phyloP scores from a whole-genome alignment of 129 eudicot species.

The Logfia minima region DNA sequence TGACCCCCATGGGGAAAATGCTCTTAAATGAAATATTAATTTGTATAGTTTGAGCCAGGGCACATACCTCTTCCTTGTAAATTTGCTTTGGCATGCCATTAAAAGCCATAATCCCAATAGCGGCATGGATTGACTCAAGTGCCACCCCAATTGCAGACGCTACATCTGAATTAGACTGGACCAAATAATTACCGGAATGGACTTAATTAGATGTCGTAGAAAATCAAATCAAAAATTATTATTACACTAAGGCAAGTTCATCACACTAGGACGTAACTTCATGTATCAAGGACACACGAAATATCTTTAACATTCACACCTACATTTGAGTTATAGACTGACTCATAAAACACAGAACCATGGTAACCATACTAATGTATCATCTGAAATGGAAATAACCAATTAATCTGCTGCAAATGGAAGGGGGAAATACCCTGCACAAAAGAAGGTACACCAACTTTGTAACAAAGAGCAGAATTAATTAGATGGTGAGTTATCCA shows the following conservation, averaged over 20 bases:
- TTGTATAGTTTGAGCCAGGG: constrained; percentile 16
- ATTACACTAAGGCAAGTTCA: not conserved
- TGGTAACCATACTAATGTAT: not conserved
- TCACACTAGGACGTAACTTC: constrained; percentile 11
- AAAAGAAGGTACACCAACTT: not conserved
- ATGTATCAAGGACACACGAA: not conserved
- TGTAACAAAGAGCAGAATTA: constrained; percentile 1
- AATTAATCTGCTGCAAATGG: not conserved
- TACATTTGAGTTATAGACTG: constrained; percentile 6
- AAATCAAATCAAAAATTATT: not conserved
- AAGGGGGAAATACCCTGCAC: not conserved
- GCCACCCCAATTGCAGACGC: constrained; percentile 62
- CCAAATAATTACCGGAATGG: constrained; percentile 15
- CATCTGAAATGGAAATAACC: not conserved
- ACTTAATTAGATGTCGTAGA: not conserved
- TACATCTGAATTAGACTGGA: constrained; percentile 73
- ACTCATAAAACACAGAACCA: not conserved
- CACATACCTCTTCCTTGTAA: constrained; percentile 87
- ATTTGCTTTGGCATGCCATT: constrained; percentile 86
- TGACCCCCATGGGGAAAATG: not conserved
- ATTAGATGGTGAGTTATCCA: not conserved
- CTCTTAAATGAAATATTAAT: not conserved
- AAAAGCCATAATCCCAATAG: constrained; percentile 79
- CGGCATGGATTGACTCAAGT: constrained; percentile 90
- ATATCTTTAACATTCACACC: not conserved